Evolutionary conservation across 2,329 filamentous ascomycete species (phyloP).

Genomic region (Huntiella abstrusa): DNA sequence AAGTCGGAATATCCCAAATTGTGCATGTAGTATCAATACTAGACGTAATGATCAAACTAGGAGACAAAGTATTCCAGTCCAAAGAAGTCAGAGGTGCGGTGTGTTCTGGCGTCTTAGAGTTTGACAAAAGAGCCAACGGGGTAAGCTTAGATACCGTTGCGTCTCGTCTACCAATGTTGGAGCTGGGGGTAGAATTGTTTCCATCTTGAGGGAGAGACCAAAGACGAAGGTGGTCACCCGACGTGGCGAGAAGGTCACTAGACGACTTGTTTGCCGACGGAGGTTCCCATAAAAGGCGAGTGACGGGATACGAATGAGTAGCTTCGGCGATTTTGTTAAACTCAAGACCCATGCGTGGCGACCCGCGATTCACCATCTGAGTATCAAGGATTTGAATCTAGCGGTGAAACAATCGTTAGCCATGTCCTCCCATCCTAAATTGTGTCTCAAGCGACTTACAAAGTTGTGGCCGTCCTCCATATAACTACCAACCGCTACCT

Average conservation of each 20-base stretch:
- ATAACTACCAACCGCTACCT: slow-evolving; percentile 89
- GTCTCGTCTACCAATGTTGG: slow-evolving; percentile 43
- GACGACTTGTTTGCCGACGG: slow-evolving; percentile 88
- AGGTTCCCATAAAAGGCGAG: slow-evolving; percentile 85
- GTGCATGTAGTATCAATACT: slow-evolving; percentile 98
- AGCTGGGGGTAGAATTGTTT: slow-evolving; percentile 54
- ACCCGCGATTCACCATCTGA: slow-evolving; percentile 53
- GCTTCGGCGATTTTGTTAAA: slow-evolving; percentile 91
- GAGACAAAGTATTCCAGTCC: slow-evolving; percentile 95
- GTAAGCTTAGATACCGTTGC: slow-evolving; percentile 60
- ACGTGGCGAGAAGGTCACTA: slow-evolving; percentile 85
- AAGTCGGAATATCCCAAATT: slow-evolving; percentile 96
- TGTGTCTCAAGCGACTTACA: slow-evolving; percentile 29
- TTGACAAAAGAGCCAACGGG: slow-evolving; percentile 79
- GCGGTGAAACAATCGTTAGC: slow-evolving; percentile 8
- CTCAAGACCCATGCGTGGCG: slow-evolving; percentile 59
- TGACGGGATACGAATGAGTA: slow-evolving; percentile 94
- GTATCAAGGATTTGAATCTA: slow-evolving; percentile 96
- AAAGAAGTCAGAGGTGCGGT: slow-evolving; percentile 90
- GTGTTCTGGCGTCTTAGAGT: slow-evolving; percentile 96
- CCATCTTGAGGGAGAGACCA: slow-evolving; percentile 73
- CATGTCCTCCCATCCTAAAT: slow-evolving; percentile 5
- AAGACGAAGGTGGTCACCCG: slow-evolving; percentile 77
- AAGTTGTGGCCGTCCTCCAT: slow-evolving; percentile 97
- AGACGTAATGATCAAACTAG: slow-evolving; percentile 92